These are phyloP conservation scores for Podila minutissima DNA, from an alignment of 192 early-diverging fungal species.

Conservation along the genomic window DNA sequence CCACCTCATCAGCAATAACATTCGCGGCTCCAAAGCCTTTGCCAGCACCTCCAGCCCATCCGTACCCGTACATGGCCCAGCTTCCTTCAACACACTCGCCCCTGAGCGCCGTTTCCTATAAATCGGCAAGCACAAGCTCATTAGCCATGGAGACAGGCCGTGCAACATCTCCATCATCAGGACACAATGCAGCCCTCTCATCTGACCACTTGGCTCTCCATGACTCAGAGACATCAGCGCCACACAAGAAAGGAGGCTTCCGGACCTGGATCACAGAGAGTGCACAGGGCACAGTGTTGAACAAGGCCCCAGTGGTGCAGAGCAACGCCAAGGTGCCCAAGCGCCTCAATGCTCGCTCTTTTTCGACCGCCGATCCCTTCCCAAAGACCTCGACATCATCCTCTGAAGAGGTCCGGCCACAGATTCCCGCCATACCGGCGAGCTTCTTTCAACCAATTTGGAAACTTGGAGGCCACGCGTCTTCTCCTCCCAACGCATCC, in stretches of 20 bases:
- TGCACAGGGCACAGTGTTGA: slow-evolving; percentile 37
- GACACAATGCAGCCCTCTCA: slow-evolving; percentile 12
- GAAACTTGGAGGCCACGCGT: slow-evolving; percentile 16
- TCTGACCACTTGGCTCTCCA: slow-evolving; percentile 15
- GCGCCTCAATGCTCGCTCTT: slow-evolving; percentile 22
- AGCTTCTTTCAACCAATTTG: slow-evolving; percentile 50
- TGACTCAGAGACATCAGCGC: neutral
- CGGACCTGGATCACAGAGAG: slow-evolving; percentile 48
- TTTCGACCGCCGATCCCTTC: slow-evolving; percentile 22
- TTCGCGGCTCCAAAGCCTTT: slow-evolving; percentile 45
- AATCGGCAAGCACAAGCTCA: slow-evolving; percentile 48
- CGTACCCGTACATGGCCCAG: slow-evolving; percentile 23
- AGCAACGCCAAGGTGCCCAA: slow-evolving; percentile 45
- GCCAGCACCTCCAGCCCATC: slow-evolving; percentile 45
- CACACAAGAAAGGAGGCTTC: slow-evolving; percentile 32
- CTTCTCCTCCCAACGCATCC: slow-evolving; percentile 4
- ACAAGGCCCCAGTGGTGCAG: slow-evolving; percentile 34
- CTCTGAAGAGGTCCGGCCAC: slow-evolving; percentile 29
- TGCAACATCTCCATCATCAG: slow-evolving; percentile 1
- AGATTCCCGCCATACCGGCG: slow-evolving; percentile 49
- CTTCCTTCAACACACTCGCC: slow-evolving; percentile 18
- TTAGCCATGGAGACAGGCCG: slow-evolving; percentile 37
- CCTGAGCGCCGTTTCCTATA: slow-evolving; percentile 25
- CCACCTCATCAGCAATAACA: slow-evolving; percentile 32
- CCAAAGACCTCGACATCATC: slow-evolving; percentile 9